Evolutionary conservation across 169 alveolate species (phyloP), one percentile per base, ranked within the genome.

Genomic region (Eimeria falciformis): DNA sequence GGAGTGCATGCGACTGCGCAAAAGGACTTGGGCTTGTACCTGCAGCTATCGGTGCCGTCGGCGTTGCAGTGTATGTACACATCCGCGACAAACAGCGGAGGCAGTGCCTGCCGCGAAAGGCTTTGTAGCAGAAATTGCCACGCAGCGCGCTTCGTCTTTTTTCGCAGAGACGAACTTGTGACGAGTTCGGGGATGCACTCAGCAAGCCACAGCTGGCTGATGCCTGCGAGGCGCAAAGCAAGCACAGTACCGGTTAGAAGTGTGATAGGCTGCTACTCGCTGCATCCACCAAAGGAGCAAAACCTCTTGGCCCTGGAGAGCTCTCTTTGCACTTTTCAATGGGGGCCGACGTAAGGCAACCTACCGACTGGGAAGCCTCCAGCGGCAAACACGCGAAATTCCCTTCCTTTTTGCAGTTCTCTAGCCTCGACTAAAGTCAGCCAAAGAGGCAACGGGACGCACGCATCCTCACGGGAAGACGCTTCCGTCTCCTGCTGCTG

Each of bases 131-230:
- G n/a, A 43, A 75, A 75, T 9, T 11, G 37, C 85, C 85, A 75
- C 37, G 46, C 85, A 1, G 85, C 85, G 45, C 62, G 85, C 45
- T 65, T 43, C 66, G 40, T 7, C 21, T 65, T 43, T 25, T 29
- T 43, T 25, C 85, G 6, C 45, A 18, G 5, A 6, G 85, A 75
- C 9, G 85, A 18, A 43, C 66, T 43, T 3, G 33, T 21, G 56
- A 14, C 27, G 45, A 75, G 21, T 47, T 75, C 85, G n/a, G 85
- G 85, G 40, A 75, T 5, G 43, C 85, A 75, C 85, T 75, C 85
- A 9, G 85, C 53, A 25, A 75, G 66, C 85, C 85, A 75, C 85
- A 75, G 43, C 85, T 75, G 85, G 43, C 85, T 45, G 65, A 46
- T 25, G 27, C 66, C 85, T 75, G 66, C n/a, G 40, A 2, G 27